These are phyloP conservation scores for Erythrobasidium hasegawianum DNA, from an alignment of 1,284 basidiomycete genomes.

Conservation along the genomic window DNA sequence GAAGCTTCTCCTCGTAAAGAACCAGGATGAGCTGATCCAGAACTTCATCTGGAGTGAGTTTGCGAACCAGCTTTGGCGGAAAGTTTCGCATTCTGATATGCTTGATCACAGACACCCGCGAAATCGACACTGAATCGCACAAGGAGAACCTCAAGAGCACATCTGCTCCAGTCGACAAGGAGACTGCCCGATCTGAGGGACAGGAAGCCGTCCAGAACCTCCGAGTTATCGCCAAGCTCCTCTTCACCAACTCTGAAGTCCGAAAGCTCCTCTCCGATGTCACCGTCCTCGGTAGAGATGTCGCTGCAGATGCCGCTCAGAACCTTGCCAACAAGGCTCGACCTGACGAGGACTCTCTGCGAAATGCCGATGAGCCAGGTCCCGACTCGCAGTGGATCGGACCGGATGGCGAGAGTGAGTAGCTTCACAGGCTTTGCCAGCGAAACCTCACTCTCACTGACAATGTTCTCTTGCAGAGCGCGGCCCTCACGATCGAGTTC, in stretches of 20 bases:
- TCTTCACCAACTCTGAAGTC: slow-evolving; percentile 85
- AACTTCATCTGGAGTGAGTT: slow-evolving; percentile 62
- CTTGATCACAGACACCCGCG: slow-evolving; percentile 60
- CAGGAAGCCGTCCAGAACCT: slow-evolving; percentile 67
- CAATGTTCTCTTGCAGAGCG: slow-evolving; percentile 32
- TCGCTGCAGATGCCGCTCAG: slow-evolving; percentile 57
- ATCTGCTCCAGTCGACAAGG: slow-evolving; percentile 55
- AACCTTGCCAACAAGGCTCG: slow-evolving; percentile 71
- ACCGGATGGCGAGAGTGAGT: slow-evolving; percentile 49
- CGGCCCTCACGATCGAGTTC: slow-evolving; percentile 42
- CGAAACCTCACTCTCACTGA: slow-evolving; percentile 9
- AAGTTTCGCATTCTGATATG: too few species aligned
- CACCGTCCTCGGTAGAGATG: slow-evolving; percentile 61
- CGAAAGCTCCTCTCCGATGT: slow-evolving; percentile 82
- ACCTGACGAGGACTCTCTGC: slow-evolving; percentile 63
- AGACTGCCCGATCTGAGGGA: slow-evolving; percentile 59
- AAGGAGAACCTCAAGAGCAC: slow-evolving; percentile 54
- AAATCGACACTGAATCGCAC: slow-evolving; percentile 54
- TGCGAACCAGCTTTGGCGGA: too few species aligned
- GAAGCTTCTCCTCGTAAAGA: slow-evolving; percentile 72
- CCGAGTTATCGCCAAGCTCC: slow-evolving; percentile 67
- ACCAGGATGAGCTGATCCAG: slow-evolving; percentile 35
- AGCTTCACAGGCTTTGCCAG: slow-evolving; percentile 50
- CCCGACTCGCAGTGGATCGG: slow-evolving; percentile 56
- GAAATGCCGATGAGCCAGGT: slow-evolving; percentile 62